Evolutionary conservation across 768 basidiomycete species (phyloP), one percentile per base, ranked within the genome.

Genomic region (Epithele typhae): DNA sequence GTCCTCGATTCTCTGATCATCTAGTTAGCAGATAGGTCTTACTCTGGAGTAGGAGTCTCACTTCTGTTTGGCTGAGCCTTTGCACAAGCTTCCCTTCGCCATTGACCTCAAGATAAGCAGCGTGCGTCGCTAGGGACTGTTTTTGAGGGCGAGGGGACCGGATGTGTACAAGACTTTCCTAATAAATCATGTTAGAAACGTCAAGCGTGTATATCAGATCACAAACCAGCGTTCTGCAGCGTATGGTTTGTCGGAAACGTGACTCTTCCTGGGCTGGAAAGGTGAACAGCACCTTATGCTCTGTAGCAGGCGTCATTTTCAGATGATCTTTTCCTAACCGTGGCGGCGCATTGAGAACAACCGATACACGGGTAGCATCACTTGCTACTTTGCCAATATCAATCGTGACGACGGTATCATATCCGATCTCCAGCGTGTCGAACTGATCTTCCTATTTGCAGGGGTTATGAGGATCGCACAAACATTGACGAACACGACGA

Each of bases 381-480:
- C 14, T 14, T 14, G 14, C 14, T 7, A 7, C 14, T 14, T 30
- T 14, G 8, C 14, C 25, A 2, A 54, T 22, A 17, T 37, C 24
- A 18, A 57, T 52, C 21, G 53, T 55, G 11, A 64, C 42, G 18
- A 76, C 49, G 17, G 59, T 64, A 0, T 57, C 32, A 57, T 75
- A 81, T 3, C 65, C 63, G 3, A 78, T 61, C 42, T 71, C 67
- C 18, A 83, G 61, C 4, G 77, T 78, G 33, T 83, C 81, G 36
- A 75, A 69, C 36, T 64, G 58, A 47, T 75, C 77, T 15, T 69
- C 74, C 80, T 61, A 35, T 15, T 5, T 12, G 4, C 25, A 27
- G 17, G 74, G 42, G 43, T 17, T 37, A 34, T 47, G 30, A 58
- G 32, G 41, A 19, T 46, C 34, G 19, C 38, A 38, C 23, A 25